These are phyloP conservation scores for Trichoderma orchidacearum DNA, from an alignment of 495 filamentous ascomycete genomes.

Conservation along the genomic window DNA sequence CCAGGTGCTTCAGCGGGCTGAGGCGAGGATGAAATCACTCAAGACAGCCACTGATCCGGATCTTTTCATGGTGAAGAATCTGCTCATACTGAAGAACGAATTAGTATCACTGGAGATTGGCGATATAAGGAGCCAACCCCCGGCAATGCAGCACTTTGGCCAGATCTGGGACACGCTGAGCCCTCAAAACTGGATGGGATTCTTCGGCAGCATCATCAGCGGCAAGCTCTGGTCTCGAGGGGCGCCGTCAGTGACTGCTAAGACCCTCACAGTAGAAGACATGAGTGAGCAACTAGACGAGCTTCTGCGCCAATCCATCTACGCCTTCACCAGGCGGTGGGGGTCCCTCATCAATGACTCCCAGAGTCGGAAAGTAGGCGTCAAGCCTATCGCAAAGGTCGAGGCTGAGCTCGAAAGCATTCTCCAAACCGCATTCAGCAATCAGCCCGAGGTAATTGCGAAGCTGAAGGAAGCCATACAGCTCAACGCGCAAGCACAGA, in stretches of 20 bases:
- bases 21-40: constrained; percentile 28
- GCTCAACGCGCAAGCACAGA: constrained; percentile 25
- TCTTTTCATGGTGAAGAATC: constrained; percentile 82
- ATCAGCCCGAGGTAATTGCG: constrained; percentile 29
- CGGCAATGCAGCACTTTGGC: constrained; percentile 48
- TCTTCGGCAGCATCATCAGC: constrained; percentile 25
- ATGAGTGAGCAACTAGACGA: constrained; percentile 74
- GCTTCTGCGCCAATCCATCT: constrained; percentile 61
- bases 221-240: constrained; percentile 21
- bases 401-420: constrained; percentile 33
- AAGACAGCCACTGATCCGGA: constrained; percentile 46
- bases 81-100: constrained; percentile 81
- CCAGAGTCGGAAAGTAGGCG: constrained; percentile 15
- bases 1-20: constrained; percentile 34
- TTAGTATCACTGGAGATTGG: constrained; percentile 90
- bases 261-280: constrained; percentile 29
- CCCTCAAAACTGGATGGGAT: constrained; percentile 23
- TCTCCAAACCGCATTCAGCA: constrained; percentile 27
- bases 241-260: constrained; percentile 1
- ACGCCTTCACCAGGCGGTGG: constrained; percentile 61
- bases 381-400: constrained; percentile 22
- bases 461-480: constrained; percentile 37
- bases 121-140: constrained; percentile 54
- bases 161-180: constrained; percentile 63
- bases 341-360: constrained; percentile 26